Conservation (phyloP, 169 alveolate genomes). For the Miamiensis avidus region DNA sequence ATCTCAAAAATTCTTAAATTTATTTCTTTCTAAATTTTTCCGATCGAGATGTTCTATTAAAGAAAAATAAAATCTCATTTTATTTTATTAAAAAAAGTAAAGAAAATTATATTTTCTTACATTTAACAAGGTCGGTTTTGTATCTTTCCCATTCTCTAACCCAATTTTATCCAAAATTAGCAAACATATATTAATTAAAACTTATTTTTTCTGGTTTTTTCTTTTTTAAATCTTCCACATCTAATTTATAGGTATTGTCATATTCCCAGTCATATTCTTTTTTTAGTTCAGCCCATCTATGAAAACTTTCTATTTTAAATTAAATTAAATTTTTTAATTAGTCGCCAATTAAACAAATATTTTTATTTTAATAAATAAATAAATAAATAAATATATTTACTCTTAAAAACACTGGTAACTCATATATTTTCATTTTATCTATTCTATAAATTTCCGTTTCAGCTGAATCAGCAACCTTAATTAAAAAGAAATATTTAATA, state of each 20-base stretch:
- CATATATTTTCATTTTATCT: conserved; percentile 32
- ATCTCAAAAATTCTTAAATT: no score
- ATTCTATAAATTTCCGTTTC: conserved; percentile 37
- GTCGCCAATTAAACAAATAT: neutral
- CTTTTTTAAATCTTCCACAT: no score
- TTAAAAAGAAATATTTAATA: neutral
- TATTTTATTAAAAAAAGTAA: no score
- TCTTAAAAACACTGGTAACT: conserved; percentile 27
- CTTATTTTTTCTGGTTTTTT: neutral
- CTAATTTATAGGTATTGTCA: neutral
- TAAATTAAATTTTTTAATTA: neutral
- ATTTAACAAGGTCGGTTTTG: conserved; percentile 2
- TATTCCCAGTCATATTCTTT: conserved; percentile 24
- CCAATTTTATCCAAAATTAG: conserved; percentile 2
- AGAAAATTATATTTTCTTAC: neutral
- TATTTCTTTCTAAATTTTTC: no score
- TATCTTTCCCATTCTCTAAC: conserved; percentile 11
- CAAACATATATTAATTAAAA: neutral
- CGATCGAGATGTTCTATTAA: no score
- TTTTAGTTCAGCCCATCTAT: conserved; percentile 9
- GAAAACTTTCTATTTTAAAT: conserved; percentile 2
- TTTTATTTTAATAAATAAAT: neutral
- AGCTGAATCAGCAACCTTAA: conserved; percentile 40
- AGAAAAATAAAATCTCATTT: no score
- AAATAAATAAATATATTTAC: neutral